Percentiles rank a stretch among this genome's conserved stretches.
phyloP scores from a whole-genome alignment of 2,329 filamentous ascomycete species.

The Pyricularia sp. region DNA sequence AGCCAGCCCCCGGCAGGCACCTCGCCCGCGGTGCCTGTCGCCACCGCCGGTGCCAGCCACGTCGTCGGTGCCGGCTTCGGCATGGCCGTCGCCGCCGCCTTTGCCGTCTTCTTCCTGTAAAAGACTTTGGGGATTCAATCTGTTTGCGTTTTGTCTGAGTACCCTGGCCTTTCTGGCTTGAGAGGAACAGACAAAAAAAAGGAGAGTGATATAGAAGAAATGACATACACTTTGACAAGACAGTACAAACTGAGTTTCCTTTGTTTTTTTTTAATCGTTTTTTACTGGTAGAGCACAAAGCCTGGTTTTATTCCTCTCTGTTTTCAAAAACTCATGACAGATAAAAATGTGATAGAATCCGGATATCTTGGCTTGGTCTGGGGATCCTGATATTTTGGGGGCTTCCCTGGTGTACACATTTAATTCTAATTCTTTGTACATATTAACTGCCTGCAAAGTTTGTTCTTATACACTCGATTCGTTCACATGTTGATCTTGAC shows the following conservation, averaged over 20 bases:
- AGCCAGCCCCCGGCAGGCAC: neutral
- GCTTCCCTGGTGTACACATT: neutral
- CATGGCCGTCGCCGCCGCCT: neutral
- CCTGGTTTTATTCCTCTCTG: neutral
- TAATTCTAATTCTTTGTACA: neutral
- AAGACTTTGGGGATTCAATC: neutral
- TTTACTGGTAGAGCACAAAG: neutral
- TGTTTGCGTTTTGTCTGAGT: neutral
- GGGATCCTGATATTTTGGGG: neutral
- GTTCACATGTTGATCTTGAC: neutral
- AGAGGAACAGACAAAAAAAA: neutral
- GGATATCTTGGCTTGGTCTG: neutral
- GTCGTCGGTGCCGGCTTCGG: neutral
- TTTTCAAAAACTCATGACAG: neutral
- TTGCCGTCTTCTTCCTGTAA: slow-evolving; percentile 1
- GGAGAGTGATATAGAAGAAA: neutral
- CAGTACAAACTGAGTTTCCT: neutral
- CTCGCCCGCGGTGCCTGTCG: neutral
- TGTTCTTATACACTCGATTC: neutral
- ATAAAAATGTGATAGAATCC: neutral
- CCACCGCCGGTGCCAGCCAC: neutral
- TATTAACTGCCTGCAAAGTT: neutral
- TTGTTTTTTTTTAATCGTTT: neutral
- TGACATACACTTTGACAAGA: neutral
- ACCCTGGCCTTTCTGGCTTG: neutral